Evolutionary conservation across 805 yeast genomes (phyloP).

Genomic region (Candida koratica): DNA sequence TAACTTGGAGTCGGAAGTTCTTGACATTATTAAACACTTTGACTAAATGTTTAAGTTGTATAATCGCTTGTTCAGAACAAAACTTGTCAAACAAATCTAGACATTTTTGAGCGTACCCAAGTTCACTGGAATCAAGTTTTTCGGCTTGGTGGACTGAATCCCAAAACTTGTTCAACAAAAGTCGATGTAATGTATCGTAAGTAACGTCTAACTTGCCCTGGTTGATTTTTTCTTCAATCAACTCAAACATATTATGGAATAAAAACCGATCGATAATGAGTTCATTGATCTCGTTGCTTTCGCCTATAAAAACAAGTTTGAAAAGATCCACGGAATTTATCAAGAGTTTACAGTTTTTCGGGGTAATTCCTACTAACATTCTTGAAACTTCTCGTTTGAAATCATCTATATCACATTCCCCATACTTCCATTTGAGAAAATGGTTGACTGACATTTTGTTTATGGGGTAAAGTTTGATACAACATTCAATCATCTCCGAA

Average conservation of each 20-base stretch:
- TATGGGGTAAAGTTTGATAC: conserved; percentile 32
- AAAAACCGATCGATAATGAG: conserved; percentile 28
- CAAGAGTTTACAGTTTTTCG: conserved; percentile 21
- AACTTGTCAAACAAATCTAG: conserved; percentile 23
- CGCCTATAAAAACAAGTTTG: conserved; percentile 19
- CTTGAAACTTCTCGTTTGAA: conserved; percentile 26
- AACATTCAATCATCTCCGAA: conserved; percentile 23
- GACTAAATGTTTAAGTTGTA: conserved; percentile 29
- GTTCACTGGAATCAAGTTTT: conserved; percentile 29
- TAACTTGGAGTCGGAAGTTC: conserved; percentile 31
- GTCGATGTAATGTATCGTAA: conserved; percentile 14
- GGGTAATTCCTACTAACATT: conserved; percentile 22
- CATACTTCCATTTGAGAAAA: conserved; percentile 25
- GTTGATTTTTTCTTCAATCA: conserved; percentile 17
- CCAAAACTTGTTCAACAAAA: conserved; percentile 31
- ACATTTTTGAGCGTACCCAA: conserved; percentile 25
- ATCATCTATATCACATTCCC: conserved; percentile 10
- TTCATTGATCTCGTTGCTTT: conserved; percentile 6
- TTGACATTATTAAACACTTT: conserved; percentile 34
- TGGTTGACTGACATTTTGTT: conserved; percentile 31
- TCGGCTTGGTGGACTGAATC: conserved; percentile 27
- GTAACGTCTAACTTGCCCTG: conserved; percentile 11
- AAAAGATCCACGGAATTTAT: conserved; percentile 20
- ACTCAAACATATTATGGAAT: conserved; percentile 24
- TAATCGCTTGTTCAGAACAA: conserved; percentile 8